A percentile compares a stretch with the other conserved stretches of the same genome.
Evolutionary conservation across 2,329 filamentous ascomycete species (phyloP).

Genomic region (Sporothrix humicola): DNA sequence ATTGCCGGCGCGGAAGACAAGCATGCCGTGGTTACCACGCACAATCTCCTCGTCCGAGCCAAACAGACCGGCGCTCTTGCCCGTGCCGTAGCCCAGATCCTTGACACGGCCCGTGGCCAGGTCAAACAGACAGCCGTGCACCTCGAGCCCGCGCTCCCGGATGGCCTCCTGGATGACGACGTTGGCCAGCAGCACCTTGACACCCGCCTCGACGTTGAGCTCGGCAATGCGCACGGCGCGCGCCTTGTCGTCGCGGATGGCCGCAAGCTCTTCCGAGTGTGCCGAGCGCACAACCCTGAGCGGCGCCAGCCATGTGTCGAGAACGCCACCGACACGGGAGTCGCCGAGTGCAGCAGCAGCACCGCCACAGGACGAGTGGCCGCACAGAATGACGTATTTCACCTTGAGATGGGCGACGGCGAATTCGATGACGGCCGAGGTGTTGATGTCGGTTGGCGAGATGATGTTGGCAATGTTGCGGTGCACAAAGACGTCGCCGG

Average conservation of each 20-base stretch:
- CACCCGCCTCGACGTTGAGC: constrained; percentile 74
- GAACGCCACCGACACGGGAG: constrained; percentile 56
- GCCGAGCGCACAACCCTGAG: constrained; percentile 52
- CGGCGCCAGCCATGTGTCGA: constrained; percentile 62
- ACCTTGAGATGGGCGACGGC: constrained; percentile 75
- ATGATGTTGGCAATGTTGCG: constrained; percentile 90
- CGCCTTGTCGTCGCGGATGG: constrained; percentile 59
- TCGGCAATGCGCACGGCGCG: constrained; percentile 70
- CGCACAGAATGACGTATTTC: constrained; percentile 72
- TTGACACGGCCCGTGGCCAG: constrained; percentile 55
- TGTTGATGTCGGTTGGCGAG: constrained; percentile 74
- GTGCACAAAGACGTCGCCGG: constrained; percentile 86
- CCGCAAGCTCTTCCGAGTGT: constrained; percentile 61
- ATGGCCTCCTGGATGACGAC: constrained; percentile 72
- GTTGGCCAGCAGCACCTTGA: constrained; percentile 72
- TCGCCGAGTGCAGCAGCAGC: constrained; percentile 63
- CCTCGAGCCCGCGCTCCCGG: constrained; percentile 69
- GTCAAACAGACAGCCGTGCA: constrained; percentile 82
- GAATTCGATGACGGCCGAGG: constrained; percentile 77
- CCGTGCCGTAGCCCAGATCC: constrained; percentile 56
- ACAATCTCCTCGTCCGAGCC: constrained; percentile 47
- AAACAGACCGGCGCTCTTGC: constrained; percentile 37
- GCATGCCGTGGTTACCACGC: constrained; percentile 55
- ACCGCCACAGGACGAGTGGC: constrained; percentile 72
- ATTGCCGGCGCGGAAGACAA: constrained; percentile 55